Conservation (phyloP, 257 asterid genomes). For the Fraxinus americana region DNA sequence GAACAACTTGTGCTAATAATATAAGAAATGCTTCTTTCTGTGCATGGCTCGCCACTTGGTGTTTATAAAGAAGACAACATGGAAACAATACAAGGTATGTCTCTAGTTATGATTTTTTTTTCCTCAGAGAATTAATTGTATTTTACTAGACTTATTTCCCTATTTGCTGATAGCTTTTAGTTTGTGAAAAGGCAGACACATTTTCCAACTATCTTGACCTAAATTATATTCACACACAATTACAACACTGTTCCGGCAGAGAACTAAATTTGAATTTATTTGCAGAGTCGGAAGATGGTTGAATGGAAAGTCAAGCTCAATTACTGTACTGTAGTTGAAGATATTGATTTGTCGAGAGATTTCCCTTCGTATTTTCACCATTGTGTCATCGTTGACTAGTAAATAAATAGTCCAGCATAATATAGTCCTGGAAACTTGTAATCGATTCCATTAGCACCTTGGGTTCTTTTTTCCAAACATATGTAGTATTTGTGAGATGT, state of each 20-base stretch:
- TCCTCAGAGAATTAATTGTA: background rate
- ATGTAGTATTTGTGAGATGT: background rate
- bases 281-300: slow-evolving; percentile 47
- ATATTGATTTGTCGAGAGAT: background rate
- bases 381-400: background rate
- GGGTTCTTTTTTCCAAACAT: background rate
- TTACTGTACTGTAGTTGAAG: background rate
- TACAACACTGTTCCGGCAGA: background rate
- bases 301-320: slow-evolving; percentile 7
- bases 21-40: too few relatives aligned
- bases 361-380: background rate
- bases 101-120: too few relatives aligned
- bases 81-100: too few relatives aligned
- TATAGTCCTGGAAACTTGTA: background rate
- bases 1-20: background rate
- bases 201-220: background rate
- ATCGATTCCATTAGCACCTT: background rate
- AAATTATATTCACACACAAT: background rate
- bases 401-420: background rate
- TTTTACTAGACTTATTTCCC: background rate
- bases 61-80: too few relatives aligned
- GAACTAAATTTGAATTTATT: background rate
- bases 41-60: too few relatives aligned
- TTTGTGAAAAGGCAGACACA: background rate
- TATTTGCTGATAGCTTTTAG: slow-evolving; percentile 5